Base-by-base conservation (phyloP, 352 stramenopile species). In the Thraustotheca clavata region DNA sequence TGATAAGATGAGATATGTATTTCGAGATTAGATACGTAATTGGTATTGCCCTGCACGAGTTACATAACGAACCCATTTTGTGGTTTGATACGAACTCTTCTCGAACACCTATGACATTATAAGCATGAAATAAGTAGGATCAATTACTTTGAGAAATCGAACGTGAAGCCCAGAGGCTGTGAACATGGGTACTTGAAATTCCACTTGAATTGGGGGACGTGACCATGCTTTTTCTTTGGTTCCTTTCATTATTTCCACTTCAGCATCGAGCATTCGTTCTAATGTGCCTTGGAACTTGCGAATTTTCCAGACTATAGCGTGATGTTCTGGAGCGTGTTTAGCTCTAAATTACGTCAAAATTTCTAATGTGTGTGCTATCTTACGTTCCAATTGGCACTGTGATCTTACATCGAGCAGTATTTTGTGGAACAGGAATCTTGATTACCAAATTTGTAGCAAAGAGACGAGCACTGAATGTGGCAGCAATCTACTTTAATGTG, bases 151-250 rank as follows among this genome's bases (percentile, higher is more conserved):
- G 67, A 99, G 87, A 79, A 98, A 99, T 34, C 95, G 91, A 54
- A 99, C 96, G 73, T 99, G 93, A 8, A 99, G 86, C 9, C 96
- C 96, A 32, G 93, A 98, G 7, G 93, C 86, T 24, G 95, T 98
- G 77, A 98, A 99, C 96, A 99, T 99, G 29, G 96, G 96, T 63
- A 99, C 88, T 62, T 98, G 91, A 68, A 99, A 99, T 57, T 99
- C 96, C 43, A 98, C 88, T 75, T 96, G 92, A 61, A 99, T 98
- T 0, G 96, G 95, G 32, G 96, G 97, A 33, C 95, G 80, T 50
- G 79, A 96, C 96, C 97, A 99, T 49, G 89, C 76, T 65, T 99
- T 99, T 55, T 97, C 88, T 65, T 96, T 88, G 6, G 96, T 98
- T 48, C 86, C 97, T 47, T 96, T 97, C 71, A 99, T 94, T 69